Percentiles rank a stretch among this genome's conserved stretches.
These are phyloP conservation scores for Arctium lappa DNA, from an alignment of 129 eudicot genomes.

Conservation along the genomic window DNA sequence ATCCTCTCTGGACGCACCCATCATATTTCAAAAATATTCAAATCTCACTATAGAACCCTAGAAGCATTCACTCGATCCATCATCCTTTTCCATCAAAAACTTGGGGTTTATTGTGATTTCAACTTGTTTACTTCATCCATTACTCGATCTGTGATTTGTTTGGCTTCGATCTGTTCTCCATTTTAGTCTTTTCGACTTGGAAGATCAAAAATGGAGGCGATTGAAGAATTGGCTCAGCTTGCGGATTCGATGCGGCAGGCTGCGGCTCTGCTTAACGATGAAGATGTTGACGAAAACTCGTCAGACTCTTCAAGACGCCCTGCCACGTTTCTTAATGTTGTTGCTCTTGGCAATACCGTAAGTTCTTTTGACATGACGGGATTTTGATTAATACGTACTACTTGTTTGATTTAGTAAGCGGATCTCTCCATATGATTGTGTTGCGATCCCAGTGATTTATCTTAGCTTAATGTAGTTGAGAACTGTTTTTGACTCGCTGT, in stretches of 20 bases:
- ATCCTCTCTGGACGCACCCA: constrained; percentile 9
- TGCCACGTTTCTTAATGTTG: constrained; percentile 86
- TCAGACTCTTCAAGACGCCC: constrained; percentile 54
- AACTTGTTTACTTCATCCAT: neutral
- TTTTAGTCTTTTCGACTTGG: neutral
- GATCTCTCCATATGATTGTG: constrained; percentile 39
- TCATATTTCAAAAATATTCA: constrained; percentile 15
- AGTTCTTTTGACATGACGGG: constrained; percentile 22
- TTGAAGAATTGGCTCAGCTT: constrained; percentile 84
- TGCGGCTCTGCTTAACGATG: constrained; percentile 83
- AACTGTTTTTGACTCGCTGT: neutral
- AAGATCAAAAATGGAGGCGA: constrained; percentile 71
- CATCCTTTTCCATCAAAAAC: neutral
- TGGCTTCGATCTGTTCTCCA: constrained; percentile 14
- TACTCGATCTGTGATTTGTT: constrained; percentile 27
- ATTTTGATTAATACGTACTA: neutral
- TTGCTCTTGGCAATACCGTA: constrained; percentile 93
- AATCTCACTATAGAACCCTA: constrained; percentile 24
- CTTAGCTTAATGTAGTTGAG: neutral
- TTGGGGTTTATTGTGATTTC: constrained; percentile 12
- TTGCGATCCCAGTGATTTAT: constrained; percentile 5
- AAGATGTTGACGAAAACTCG: constrained; percentile 73
- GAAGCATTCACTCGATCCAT: constrained; percentile 8
- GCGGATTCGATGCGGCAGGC: constrained; percentile 98
- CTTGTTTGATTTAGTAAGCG: constrained; percentile 19